phyloP scores from a whole-genome alignment of 2,329 filamentous ascomycete species.

The Exophiala sp. region DNA sequence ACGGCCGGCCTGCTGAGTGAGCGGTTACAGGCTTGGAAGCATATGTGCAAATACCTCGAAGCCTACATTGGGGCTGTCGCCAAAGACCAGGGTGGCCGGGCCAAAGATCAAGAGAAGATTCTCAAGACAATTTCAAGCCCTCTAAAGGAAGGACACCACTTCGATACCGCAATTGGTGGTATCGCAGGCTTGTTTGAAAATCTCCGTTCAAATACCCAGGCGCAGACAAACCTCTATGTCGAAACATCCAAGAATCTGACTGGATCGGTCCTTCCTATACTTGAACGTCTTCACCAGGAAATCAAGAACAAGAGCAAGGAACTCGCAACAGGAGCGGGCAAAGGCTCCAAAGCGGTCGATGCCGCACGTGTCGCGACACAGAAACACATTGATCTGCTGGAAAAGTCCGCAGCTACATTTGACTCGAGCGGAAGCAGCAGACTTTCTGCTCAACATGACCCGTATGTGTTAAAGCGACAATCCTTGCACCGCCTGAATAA shows the following conservation, averaged over 20 bases:
- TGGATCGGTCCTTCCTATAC: constrained; percentile 76
- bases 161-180: constrained; percentile 83
- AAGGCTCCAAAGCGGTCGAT: constrained; percentile 84
- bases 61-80: constrained; percentile 83
- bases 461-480: constrained; percentile 80
- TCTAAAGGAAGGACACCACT: constrained; percentile 85
- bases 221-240: constrained; percentile 79
- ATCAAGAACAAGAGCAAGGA: constrained; percentile 97
- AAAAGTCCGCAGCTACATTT: constrained; percentile 75
- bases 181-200: constrained; percentile 91
- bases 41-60: constrained; percentile 85
- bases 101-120: constrained; percentile 93
- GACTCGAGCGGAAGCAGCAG: constrained; percentile 64
- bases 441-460: constrained; percentile 70
- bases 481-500: constrained; percentile 81
- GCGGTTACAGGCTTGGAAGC: constrained; percentile 91
- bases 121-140: constrained; percentile 88
- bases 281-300: constrained; percentile 88
- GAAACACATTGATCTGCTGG: constrained; percentile 93
- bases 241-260: constrained; percentile 92
- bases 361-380: constrained; percentile 82
- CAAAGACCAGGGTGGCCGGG: constrained; percentile 77
- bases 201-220: constrained; percentile 84
- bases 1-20: constrained; percentile 79
- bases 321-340: constrained; percentile 72